Evolutionary conservation across 2,329 filamentous ascomycete species (phyloP).

Genomic region (Aquanectria penicillioides): DNA sequence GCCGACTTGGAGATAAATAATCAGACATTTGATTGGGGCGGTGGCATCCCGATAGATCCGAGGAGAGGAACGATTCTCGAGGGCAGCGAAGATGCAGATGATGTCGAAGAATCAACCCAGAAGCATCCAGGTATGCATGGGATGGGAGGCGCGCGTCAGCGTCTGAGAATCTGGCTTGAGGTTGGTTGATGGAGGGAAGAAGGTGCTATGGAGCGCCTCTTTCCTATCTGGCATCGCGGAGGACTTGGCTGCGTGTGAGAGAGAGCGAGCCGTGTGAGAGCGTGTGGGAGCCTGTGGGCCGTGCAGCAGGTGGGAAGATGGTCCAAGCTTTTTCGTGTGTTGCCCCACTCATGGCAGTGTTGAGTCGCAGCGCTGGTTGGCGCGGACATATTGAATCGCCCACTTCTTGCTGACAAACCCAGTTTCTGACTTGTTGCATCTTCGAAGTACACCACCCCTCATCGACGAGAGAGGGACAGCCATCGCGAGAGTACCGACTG

Average conservation of each 20-base stretch:
- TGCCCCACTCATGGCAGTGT: constrained; percentile 7
- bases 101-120: too few species aligned
- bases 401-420: constrained; percentile 41
- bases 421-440: constrained; percentile 26
- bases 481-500: neutral
- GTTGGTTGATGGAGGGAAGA: too few species aligned
- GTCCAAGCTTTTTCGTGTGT: constrained; percentile 9
- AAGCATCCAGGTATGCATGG: neutral
- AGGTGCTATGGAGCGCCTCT: too few species aligned
- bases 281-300: neutral
- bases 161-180: too few species aligned
- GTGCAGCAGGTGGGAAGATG: constrained; percentile 3
- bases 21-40: neutral
- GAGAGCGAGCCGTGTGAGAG: too few species aligned
- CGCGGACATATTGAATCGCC: neutral
- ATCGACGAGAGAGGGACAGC: neutral
- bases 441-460: constrained; percentile 3
- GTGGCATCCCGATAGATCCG: neutral
- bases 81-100: neutral
- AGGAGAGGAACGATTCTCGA: neutral
- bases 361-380: constrained; percentile 11
- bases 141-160: neutral
- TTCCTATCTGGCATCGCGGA: too few species aligned
- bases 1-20: neutral
- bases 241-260: too few species aligned